Evolutionary conservation across 148 eudicot genomes (phyloP), one percentile per base, ranked within the genome.

Genomic region (Bassia scoparia): DNA sequence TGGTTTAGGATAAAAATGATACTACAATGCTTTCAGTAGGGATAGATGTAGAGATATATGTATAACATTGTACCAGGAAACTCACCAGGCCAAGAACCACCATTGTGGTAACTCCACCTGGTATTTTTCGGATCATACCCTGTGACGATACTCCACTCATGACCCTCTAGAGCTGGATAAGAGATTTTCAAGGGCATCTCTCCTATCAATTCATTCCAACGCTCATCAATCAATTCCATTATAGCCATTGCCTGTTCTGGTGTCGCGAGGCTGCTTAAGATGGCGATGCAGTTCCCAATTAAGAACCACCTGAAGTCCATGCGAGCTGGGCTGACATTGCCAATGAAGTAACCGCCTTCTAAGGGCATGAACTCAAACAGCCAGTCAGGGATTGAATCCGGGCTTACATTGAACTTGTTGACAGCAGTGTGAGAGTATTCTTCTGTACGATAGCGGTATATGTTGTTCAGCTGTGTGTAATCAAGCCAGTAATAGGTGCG

Each of bases 51-150:
- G n/a, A 55, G 5, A 31, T 69, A 65, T 55, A n/a, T n/a, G 60
- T 55, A 24, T 23, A 24, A 56, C 20, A 59, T 15, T 59, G 54
- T 5, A 10, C 23, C 23, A 38, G 24, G 20, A 27, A 14, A 53
- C 75, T 74, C 14, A 87, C 90, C 89, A 81, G 90, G 91, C 91
- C 88, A 89, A 77, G 91, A 87, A 23, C 95, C 95, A 17, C 89
- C 94, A 83, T 89, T 89, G 49, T 89, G 94, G 74, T 87, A 89
- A 69, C 90, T 89, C 94, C 90, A 89, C 53, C 88, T 84, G 23
- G 87, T 85, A 67, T 89, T 89, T 82, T 87, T 87, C 31, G 90
- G 87, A 73, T 89, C 94, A 74, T 81, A 89, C 34, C 94, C 94
- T 27, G 94, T 87, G 59, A 87, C 83, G 56, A 81, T 84, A 72